These are phyloP conservation scores for Miscanthus sacchariflorus DNA, from an alignment of 202 grass and related monocot species.

Conservation along the genomic window DNA sequence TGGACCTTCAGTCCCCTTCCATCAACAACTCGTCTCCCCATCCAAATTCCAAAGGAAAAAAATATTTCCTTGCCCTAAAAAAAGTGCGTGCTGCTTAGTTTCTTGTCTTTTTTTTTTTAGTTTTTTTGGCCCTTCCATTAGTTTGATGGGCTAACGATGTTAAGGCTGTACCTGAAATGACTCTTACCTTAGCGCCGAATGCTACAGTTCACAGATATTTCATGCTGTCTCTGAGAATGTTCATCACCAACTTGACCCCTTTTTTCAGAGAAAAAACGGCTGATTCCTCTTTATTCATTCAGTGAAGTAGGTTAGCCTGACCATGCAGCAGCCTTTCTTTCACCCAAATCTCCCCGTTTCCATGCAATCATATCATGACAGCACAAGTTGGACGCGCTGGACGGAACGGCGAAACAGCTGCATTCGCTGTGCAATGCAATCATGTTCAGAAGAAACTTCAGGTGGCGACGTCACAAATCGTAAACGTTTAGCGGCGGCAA, in stretches of 20 bases:
- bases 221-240: no score
- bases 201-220: no score
- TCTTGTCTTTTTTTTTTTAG: no score
- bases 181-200: no score
- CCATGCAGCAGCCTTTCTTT: not conserved
- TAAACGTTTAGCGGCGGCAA: not conserved
- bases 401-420: not conserved
- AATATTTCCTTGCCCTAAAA: no score
- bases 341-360: not conserved
- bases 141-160: no score
- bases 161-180: no score
- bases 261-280: not conserved
- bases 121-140: no score
- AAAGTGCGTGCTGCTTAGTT: no score
- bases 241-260: not conserved
- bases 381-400: not conserved
- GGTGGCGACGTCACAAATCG: not conserved
- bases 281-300: not conserved
- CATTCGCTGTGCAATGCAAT: not conserved
- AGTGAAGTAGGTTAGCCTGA: not conserved
- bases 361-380: not conserved
- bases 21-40: no score
- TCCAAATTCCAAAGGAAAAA: no score
- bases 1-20: no score
- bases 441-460: conserved; percentile 2